A percentile compares a stretch with the other conserved stretches of the same genome.
Evolutionary conservation across 1,284 basidiomycete genomes (phyloP).

Genomic region (Marasmius tenuissimus): DNA sequence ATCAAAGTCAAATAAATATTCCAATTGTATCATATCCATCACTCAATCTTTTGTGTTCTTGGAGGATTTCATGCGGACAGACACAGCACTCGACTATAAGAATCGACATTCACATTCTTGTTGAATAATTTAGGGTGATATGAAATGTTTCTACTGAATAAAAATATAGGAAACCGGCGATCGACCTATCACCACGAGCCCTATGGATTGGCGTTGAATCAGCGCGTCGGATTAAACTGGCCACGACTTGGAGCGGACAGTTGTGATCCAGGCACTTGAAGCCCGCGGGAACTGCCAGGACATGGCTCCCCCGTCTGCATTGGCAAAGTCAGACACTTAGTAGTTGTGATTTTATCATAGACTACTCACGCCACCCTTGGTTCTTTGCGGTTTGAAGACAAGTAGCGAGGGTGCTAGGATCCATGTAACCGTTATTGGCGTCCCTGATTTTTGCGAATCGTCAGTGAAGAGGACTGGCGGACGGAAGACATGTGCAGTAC

Average conservation of each 20-base stretch:
- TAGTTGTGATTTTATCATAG: not conserved
- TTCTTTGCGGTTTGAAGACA: slow-evolving; percentile 56
- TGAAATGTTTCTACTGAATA: no score
- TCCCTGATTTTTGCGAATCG: slow-evolving; percentile 33
- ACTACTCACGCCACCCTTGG: slow-evolving; percentile 54
- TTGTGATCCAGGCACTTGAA: slow-evolving; percentile 16
- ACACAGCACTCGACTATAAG: not conserved
- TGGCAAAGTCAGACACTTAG: not conserved
- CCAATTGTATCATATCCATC: slow-evolving; percentile 4
- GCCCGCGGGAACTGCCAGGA: slow-evolving; percentile 29
- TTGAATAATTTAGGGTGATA: not conserved
- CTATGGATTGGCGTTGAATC: no score
- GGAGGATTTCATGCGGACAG: not conserved
- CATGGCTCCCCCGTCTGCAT: slow-evolving; percentile 51
- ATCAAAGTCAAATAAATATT: slow-evolving; percentile 1
- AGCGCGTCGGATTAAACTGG: not conserved
- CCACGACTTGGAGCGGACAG: slow-evolving; percentile 13
- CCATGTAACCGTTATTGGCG: slow-evolving; percentile 60
- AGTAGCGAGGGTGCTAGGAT: slow-evolving; percentile 47
- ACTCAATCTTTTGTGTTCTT: not conserved
- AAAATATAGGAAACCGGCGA: no score
- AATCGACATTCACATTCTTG: not conserved
- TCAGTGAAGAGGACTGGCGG: not conserved
- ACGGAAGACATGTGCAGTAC: not conserved
- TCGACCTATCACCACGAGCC: no score